Evolutionary conservation across 371 early-diverging fungal genomes (phyloP).

Genomic region (Mucor mucedo): DNA sequence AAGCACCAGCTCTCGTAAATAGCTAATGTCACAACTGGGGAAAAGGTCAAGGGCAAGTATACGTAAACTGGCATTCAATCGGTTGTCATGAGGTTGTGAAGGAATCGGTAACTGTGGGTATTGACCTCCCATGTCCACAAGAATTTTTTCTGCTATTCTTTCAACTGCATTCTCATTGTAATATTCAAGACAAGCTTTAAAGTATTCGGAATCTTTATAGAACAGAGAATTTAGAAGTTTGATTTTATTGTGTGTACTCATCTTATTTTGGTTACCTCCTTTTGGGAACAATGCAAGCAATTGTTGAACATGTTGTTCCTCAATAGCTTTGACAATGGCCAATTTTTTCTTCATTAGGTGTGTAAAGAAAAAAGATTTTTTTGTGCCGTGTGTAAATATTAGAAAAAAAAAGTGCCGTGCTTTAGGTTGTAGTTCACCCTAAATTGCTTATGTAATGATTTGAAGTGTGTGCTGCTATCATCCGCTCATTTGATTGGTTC

Average conservation of each 20-base stretch:
- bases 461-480: neutral
- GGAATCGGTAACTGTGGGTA: slow-evolving; percentile 40
- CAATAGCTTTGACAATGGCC: slow-evolving; percentile 4
- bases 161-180: slow-evolving; percentile 50
- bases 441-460: neutral
- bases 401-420: neutral
- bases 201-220: slow-evolving; percentile 50
- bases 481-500: neutral
- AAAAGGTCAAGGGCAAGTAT: slow-evolving; percentile 56
- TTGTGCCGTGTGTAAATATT: neutral
- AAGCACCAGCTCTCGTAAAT: slow-evolving; percentile 43
- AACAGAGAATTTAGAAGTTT: neutral
- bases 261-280: slow-evolving; percentile 32
- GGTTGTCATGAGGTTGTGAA: slow-evolving; percentile 14
- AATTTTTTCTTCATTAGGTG: neutral
- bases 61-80: slow-evolving; percentile 40
- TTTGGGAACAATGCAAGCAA: slow-evolving; percentile 38
- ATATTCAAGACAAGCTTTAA: slow-evolving; percentile 44
- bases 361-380: neutral
- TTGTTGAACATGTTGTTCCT: slow-evolving; percentile 25
- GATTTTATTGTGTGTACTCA: neutral
- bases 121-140: slow-evolving; percentile 31
- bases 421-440: too few relatives aligned
- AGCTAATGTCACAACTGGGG: slow-evolving; percentile 51
- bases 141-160: slow-evolving; percentile 51